Evolutionary conservation across 2,329 filamentous ascomycete species (phyloP).

Genomic region (Herpotrichia juniperi): DNA sequence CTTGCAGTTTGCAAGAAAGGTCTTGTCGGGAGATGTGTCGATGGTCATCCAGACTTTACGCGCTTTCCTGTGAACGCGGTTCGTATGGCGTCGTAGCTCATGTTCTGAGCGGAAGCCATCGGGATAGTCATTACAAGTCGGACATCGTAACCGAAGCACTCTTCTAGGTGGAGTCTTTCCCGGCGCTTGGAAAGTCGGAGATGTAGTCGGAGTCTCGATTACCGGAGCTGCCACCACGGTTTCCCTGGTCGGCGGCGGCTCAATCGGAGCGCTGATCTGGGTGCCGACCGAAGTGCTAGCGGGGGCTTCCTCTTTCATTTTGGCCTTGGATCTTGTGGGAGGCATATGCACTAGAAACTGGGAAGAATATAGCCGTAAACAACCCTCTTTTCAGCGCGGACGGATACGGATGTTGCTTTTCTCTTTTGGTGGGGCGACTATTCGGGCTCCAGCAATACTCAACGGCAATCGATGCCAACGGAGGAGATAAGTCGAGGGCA

Average conservation of each 20-base stretch:
- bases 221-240: constrained; percentile 35
- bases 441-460: constrained; percentile 33
- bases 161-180: constrained; percentile 39
- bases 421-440: constrained; percentile 37
- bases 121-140: constrained; percentile 72
- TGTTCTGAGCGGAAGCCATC: constrained; percentile 86
- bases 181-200: constrained; percentile 35
- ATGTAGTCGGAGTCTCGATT: constrained; percentile 33
- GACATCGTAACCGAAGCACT: constrained; percentile 57
- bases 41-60: constrained; percentile 70
- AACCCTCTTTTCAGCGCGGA: constrained; percentile 17
- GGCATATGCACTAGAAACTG: constrained; percentile 33
- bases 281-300: constrained; percentile 28
- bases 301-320: constrained; percentile 39
- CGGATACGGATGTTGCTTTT: constrained; percentile 26
- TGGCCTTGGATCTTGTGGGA: constrained; percentile 40
- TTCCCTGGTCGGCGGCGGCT: constrained; percentile 34
- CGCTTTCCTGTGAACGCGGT: constrained; percentile 69
- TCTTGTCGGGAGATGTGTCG: constrained; percentile 64
- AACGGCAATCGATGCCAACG: constrained; percentile 20
- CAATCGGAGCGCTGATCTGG: constrained; percentile 29
- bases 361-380: constrained; percentile 13
- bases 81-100: constrained; percentile 63
- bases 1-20: constrained; percentile 81
- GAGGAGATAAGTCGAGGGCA: constrained; percentile 20